These are phyloP conservation scores for Penicillium sumatraense DNA, from an alignment of 2,329 filamentous ascomycete species.

Conservation along the genomic window DNA sequence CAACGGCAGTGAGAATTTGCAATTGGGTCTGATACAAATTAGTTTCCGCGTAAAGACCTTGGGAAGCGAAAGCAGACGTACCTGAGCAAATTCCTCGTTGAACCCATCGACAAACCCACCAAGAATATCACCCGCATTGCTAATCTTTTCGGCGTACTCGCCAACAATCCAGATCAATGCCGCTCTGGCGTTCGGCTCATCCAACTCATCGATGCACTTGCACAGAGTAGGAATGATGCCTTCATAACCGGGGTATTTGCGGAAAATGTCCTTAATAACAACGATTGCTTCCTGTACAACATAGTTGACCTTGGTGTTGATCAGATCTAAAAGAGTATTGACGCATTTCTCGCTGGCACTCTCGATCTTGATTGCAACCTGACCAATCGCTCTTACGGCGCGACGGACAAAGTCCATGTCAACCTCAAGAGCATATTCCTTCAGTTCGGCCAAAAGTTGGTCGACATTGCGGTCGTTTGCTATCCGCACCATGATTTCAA, in stretches of 20 bases:
- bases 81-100: constrained; percentile 94
- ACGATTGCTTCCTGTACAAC: constrained; percentile 98
- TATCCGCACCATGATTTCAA: constrained; percentile 99
- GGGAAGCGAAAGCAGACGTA: constrained; percentile 45
- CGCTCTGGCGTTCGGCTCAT: constrained; percentile 88
- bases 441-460: constrained; percentile 89
- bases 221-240: constrained; percentile 96
- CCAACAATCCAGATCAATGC: constrained; percentile 98
- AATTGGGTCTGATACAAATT: constrained; percentile 74
- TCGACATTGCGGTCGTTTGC: constrained; percentile 96
- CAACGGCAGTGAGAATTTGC: constrained; percentile 94
- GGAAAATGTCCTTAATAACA: constrained; percentile 98
- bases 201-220: constrained; percentile 93
- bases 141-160: constrained; percentile 99
- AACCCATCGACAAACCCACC: constrained; percentile 91
- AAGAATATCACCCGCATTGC: constrained; percentile 94
- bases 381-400: constrained; percentile 93
- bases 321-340: constrained; percentile 88
- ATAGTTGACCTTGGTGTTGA: constrained; percentile 98
- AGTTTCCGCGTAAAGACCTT: not conserved
- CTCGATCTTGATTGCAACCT: constrained; percentile 98
- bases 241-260: constrained; percentile 97
- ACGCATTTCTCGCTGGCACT: constrained; percentile 93
- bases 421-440: constrained; percentile 96
- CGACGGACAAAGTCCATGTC: constrained; percentile 98